Evolutionary conservation across 371 early-diverging fungal species (phyloP).

Genomic region (Apophysomyces variabilis): DNA sequence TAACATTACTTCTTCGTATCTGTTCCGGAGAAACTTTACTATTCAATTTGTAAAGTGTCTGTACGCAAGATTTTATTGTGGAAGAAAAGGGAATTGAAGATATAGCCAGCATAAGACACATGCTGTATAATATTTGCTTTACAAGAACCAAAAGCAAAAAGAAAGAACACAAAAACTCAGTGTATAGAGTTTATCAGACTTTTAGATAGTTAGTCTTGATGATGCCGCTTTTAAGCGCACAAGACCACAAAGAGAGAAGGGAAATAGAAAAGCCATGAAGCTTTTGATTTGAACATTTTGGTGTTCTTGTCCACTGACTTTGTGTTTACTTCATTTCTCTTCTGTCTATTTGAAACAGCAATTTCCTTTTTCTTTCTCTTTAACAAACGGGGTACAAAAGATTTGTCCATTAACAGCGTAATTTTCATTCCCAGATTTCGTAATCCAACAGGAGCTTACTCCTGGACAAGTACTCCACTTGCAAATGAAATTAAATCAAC

Average conservation of each 20-base stretch:
- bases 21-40: neutral
- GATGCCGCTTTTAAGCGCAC: neutral
- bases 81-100: too few relatives aligned
- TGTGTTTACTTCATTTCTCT: neutral
- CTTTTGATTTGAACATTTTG: neutral
- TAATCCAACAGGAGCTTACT: constrained; percentile 8
- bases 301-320: neutral
- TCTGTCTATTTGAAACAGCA: neutral
- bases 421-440: constrained; percentile 7
- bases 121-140: neutral
- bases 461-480: constrained; percentile 4
- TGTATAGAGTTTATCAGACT: neutral
- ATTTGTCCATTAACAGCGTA: constrained; percentile 1
- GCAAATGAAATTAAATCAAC: constrained; percentile 2
- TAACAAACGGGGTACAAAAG: neutral
- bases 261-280: neutral
- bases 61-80: too few relatives aligned
- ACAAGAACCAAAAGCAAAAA: neutral
- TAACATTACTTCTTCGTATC: neutral
- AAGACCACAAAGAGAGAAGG: neutral
- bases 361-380: neutral
- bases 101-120: neutral
- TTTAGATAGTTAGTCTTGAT: neutral
- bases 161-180: neutral
- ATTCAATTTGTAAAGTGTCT: neutral